A percentile compares a stretch with the other conserved stretches of the same genome.
Evolutionary conservation across 2,329 filamentous ascomycete species (phyloP).

Genomic region (Aschersonia sp.): DNA sequence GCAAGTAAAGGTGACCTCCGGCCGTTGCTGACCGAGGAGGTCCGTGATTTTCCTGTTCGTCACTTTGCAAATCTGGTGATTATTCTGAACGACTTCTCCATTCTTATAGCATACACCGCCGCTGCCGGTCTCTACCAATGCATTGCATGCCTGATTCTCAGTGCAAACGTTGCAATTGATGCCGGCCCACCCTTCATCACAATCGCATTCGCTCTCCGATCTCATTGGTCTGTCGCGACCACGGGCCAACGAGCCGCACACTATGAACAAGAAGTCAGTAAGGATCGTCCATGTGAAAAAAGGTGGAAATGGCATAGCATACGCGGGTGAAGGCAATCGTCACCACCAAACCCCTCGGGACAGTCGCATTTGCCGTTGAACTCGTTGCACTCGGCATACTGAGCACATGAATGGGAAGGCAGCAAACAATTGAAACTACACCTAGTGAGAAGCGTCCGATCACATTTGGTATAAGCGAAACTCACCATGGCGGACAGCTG

Average conservation of each 20-base stretch:
- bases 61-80: conserved; percentile 96
- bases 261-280: conserved; percentile 15
- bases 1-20: conserved; percentile 91
- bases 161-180: conserved; percentile 98
- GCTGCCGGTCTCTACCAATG: conserved; percentile 69
- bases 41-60: conserved; percentile 90
- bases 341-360: conserved; percentile 82
- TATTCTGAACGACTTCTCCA: conserved; percentile 81
- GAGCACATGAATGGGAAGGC: conserved; percentile 78
- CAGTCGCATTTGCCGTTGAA: conserved; percentile 89
- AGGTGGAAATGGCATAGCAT: conserved; percentile 12
- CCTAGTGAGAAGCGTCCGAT: conserved; percentile 12
- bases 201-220: conserved; percentile 58
- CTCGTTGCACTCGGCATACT: conserved; percentile 79
- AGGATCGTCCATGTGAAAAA: background rate
- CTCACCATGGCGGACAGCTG: conserved; percentile 65
- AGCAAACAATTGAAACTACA: conserved; percentile 93
- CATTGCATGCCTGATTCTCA: conserved; percentile 68
- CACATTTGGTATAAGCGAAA: background rate
- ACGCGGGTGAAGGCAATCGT: conserved; percentile 80
- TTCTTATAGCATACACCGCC: conserved; percentile 87
- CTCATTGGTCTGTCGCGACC: conserved; percentile 68
- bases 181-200: conserved; percentile 85
- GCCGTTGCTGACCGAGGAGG: conserved; percentile 69
- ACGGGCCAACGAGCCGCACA: conserved; percentile 78